These are phyloP conservation scores for Amphibolis antarctica DNA, from an alignment of 106 monocot genomes.

Conservation along the genomic window DNA sequence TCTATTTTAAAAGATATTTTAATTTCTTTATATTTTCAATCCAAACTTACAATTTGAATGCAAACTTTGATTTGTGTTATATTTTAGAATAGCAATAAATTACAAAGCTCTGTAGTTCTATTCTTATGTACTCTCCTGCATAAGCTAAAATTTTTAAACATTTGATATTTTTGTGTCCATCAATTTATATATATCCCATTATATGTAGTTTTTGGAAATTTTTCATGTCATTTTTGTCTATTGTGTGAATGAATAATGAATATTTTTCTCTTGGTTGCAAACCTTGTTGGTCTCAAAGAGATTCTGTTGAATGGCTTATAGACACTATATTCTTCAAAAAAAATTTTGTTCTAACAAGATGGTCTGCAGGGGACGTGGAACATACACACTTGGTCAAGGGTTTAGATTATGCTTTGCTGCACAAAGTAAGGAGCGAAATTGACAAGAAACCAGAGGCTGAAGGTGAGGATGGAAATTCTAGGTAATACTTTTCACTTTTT, in stretches of 20 bases:
- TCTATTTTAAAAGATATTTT: no score
- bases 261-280: no score
- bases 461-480: constrained; percentile 58
- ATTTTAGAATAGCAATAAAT: no score
- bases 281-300: not conserved
- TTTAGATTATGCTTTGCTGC: constrained; percentile 92
- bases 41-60: no score
- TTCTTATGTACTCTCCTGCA: no score
- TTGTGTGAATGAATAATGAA: not conserved
- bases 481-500: constrained; percentile 17
- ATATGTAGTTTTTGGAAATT: no score
- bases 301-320: not conserved
- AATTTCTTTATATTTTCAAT: no score
- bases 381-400: constrained; percentile 99
- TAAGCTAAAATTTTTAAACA: no score
- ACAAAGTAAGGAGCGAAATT: constrained; percentile 93
- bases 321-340: not conserved
- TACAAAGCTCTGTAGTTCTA: no score
- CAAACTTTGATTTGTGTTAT: no score
- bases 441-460: constrained; percentile 81
- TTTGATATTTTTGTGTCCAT: no score
- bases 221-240: not conserved
- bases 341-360: not conserved
- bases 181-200: no score
- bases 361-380: constrained; percentile 71